Percentiles rank a stretch among this genome's conserved stretches.
phyloP scores from a whole-genome alignment of 192 early-diverging fungal species.

The Coemansia sp. region DNA sequence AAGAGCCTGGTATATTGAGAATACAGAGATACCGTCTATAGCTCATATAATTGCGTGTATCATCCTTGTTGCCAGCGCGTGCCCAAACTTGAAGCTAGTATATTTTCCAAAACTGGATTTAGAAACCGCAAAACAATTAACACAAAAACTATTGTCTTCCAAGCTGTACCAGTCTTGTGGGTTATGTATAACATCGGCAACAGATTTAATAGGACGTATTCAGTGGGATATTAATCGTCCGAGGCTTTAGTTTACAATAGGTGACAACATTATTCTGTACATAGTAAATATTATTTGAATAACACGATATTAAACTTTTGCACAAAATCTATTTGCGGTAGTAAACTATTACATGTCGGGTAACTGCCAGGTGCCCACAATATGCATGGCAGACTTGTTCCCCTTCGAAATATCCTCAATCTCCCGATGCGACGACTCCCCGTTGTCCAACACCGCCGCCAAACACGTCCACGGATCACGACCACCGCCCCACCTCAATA shows the following conservation, averaged over 20 bases:
- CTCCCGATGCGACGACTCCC: constrained; percentile 19
- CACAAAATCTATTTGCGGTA: neutral
- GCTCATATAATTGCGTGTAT: neutral
- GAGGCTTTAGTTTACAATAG: no score
- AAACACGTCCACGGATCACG: constrained; percentile 86
- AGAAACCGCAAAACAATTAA: neutral
- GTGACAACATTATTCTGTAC: no score
- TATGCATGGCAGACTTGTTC: constrained; percentile 64
- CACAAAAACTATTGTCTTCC: constrained; percentile 2
- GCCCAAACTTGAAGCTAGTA: neutral
- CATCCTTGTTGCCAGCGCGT: neutral
- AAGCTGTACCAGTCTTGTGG: no score
- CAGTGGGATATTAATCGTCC: no score
- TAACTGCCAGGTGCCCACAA: constrained; percentile 72
- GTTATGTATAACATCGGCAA: no score
- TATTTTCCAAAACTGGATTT: neutral
- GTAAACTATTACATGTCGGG: constrained; percentile 25
- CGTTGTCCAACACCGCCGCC: constrained; percentile 62
- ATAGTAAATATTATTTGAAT: no score
- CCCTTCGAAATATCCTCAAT: constrained; percentile 58
- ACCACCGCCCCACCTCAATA: constrained; percentile 92
- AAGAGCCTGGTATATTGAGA: neutral
- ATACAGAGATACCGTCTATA: neutral
- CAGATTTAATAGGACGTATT: no score
- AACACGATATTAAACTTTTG: no score